These are phyloP conservation scores for Exidia glandulosa DNA, from an alignment of 768 basidiomycete genomes.

Conservation along the genomic window DNA sequence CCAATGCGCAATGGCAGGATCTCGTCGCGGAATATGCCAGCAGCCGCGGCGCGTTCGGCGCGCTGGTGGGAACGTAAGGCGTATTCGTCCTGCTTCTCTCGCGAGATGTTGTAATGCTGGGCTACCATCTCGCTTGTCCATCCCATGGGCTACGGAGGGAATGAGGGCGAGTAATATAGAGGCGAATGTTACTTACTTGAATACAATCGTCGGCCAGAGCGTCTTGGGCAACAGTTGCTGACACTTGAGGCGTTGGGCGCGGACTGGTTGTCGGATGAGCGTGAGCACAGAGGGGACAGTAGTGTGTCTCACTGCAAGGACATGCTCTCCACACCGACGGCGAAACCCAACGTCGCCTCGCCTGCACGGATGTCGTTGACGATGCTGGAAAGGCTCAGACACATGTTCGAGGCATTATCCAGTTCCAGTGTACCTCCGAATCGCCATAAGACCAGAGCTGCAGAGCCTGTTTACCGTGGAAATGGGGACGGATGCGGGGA, in stretches of 20 bases:
- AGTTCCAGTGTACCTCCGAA: conserved; percentile 34
- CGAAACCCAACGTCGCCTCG: conserved; percentile 80
- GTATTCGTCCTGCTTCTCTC: conserved; percentile 80
- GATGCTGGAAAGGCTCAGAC: conserved; percentile 28
- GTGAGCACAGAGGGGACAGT: conserved; percentile 1
- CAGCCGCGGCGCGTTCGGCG: conserved; percentile 53
- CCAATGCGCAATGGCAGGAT: conserved; percentile 75
- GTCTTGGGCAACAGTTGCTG: conserved; percentile 44
- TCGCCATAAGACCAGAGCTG: conserved; percentile 90
- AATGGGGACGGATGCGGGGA: conserved; percentile 78
- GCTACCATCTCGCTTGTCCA: conserved; percentile 90
- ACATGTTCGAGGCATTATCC: not conserved
- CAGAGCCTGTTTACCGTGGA: conserved; percentile 89
- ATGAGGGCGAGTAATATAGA: not conserved
- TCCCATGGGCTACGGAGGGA: conserved; percentile 65
- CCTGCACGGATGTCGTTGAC: conserved; percentile 78
- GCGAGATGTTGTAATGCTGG: conserved; percentile 56
- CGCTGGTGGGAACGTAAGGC: conserved; percentile 81
- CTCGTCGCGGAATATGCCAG: conserved; percentile 73
- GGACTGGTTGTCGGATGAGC: conserved; percentile 32
- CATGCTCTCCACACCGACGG: conserved; percentile 78
- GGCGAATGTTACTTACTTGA: conserved; percentile 33
- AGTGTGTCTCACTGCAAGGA: conserved; percentile 47
- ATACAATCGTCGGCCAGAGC: conserved; percentile 65
- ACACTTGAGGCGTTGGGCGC: conserved; percentile 62